Evolutionary conservation across 345 rosid genomes (phyloP).

Genomic region (Euphorbia pulcherrima): DNA sequence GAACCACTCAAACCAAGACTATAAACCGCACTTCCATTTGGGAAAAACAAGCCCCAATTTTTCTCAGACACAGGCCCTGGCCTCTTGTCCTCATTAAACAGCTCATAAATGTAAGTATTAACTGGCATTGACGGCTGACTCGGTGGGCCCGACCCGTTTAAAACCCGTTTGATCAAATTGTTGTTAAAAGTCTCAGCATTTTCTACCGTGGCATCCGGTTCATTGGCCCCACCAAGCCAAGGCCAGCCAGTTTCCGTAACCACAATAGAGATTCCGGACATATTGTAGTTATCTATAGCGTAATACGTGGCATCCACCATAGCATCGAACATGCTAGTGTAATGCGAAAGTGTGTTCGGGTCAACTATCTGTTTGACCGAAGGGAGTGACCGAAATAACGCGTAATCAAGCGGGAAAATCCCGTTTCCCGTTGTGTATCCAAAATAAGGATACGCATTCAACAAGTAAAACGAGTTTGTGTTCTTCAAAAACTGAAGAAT

Average conservation of each 20-base stretch:
- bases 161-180: slow-evolving; percentile 67
- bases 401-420: slow-evolving; percentile 85
- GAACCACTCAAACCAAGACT: slow-evolving; percentile 48
- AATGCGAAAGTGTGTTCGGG: slow-evolving; percentile 87
- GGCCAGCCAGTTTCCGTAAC: slow-evolving; percentile 99
- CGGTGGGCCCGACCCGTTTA: slow-evolving; percentile 88
- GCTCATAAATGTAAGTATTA: slow-evolving; percentile 77
- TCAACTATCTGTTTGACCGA: slow-evolving; percentile 93
- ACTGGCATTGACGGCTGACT: slow-evolving; percentile 64
- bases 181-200: slow-evolving; percentile 74
- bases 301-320: slow-evolving; percentile 98
- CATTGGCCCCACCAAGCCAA: slow-evolving; percentile 68
- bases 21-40: slow-evolving; percentile 76
- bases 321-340: slow-evolving; percentile 94
- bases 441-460: slow-evolving; percentile 90
- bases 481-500: slow-evolving; percentile 88
- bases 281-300: slow-evolving; percentile 63
- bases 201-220: slow-evolving; percentile 65
- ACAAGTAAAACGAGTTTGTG: slow-evolving; percentile 77
- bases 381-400: slow-evolving; percentile 67
- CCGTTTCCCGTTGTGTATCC: slow-evolving; percentile 83
- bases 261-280: slow-evolving; percentile 65
- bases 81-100: slow-evolving; percentile 80
- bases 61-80: slow-evolving; percentile 70
- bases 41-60: slow-evolving; percentile 78